Conservation (phyloP, 2,329 filamentous ascomycete species). For the Aspergillus fischeri region DNA sequence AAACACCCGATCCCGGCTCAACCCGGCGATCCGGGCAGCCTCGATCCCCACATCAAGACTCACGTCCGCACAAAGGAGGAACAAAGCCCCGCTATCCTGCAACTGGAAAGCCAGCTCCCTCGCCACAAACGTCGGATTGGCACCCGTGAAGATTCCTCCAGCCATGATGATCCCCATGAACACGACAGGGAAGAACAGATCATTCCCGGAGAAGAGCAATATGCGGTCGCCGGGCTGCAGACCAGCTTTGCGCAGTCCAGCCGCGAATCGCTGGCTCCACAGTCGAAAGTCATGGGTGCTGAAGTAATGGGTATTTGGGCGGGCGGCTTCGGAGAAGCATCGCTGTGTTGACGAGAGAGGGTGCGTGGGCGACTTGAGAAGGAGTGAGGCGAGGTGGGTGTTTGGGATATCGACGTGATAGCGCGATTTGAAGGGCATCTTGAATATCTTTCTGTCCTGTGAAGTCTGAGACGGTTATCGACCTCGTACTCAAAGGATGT, state of each 20-base stretch:
- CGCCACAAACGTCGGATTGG: slow-evolving; percentile 65
- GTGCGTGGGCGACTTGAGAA: slow-evolving; percentile 50
- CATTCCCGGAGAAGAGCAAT: slow-evolving; percentile 69
- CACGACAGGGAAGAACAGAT: slow-evolving; percentile 65
- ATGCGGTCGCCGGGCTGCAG: slow-evolving; percentile 66
- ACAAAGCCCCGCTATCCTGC: slow-evolving; percentile 63
- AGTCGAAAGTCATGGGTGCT: slow-evolving; percentile 62
- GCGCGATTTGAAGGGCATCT: slow-evolving; percentile 52
- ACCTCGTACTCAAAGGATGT: not conserved
- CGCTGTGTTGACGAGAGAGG: slow-evolving; percentile 43
- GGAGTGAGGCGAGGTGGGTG: slow-evolving; percentile 36
- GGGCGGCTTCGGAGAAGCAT: slow-evolving; percentile 60
- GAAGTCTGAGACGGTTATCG: not conserved
- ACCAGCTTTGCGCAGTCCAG: slow-evolving; percentile 62
- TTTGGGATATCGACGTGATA: slow-evolving; percentile 47
- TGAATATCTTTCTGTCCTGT: slow-evolving; percentile 14
- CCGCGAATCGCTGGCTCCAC: slow-evolving; percentile 68
- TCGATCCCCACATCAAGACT: slow-evolving; percentile 62
- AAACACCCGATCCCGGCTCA: slow-evolving; percentile 57
- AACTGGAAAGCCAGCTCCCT: slow-evolving; percentile 74
- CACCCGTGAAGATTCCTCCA: slow-evolving; percentile 72
- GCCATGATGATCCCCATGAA: slow-evolving; percentile 74
- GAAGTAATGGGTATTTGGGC: slow-evolving; percentile 64
- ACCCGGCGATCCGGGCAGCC: slow-evolving; percentile 57
- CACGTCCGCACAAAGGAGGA: slow-evolving; percentile 57